Conservation (phyloP, 495 filamentous ascomycete genomes). For the Trichoderma parareesei region DNA sequence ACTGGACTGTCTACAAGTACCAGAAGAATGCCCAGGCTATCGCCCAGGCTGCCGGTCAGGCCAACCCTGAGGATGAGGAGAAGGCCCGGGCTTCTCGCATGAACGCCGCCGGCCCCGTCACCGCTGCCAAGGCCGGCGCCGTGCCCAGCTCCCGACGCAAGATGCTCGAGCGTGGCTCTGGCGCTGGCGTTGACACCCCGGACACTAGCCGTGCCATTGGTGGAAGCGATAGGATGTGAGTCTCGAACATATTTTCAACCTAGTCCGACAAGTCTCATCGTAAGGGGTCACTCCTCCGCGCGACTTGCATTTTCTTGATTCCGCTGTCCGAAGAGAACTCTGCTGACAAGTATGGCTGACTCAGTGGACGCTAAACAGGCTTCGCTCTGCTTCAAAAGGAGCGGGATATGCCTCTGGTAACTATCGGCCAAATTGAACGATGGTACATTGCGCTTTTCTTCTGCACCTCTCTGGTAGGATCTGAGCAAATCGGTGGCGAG, state of each 20-base stretch:
- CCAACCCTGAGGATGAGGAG: constrained; percentile 54
- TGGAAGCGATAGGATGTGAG: constrained; percentile 99
- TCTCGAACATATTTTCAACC: constrained; percentile 39
- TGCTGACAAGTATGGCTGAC: constrained; percentile 73
- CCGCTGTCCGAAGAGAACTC: constrained; percentile 67
- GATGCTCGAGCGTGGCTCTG: constrained; percentile 61
- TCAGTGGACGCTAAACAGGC: constrained; percentile 86
- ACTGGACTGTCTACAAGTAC: constrained; percentile 99
- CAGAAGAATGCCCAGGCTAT: constrained; percentile 86
- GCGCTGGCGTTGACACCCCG: constrained; percentile 59
- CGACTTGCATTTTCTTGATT: constrained; percentile 73
- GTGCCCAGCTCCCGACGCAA: constrained; percentile 77
- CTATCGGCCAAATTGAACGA: constrained; percentile 64
- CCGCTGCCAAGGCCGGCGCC: constrained; percentile 56
- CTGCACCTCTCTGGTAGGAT: constrained; percentile 6
- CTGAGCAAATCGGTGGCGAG: constrained; percentile 14
- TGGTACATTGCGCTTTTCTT: constrained; percentile 14
- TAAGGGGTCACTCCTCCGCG: constrained; percentile 77
- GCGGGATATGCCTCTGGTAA: constrained; percentile 56
- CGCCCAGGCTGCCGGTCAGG: constrained; percentile 27
- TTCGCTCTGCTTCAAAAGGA: constrained; percentile 87
- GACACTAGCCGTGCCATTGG: constrained; percentile 83
- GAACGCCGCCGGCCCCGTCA: constrained; percentile 49
- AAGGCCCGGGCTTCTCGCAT: constrained; percentile 56
- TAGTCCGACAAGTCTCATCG: constrained; percentile 57